A percentile compares a stretch with the other conserved stretches of the same genome.
Conservation (phyloP, 106 monocot species). For the Dendrobium chrysotoxum region DNA sequence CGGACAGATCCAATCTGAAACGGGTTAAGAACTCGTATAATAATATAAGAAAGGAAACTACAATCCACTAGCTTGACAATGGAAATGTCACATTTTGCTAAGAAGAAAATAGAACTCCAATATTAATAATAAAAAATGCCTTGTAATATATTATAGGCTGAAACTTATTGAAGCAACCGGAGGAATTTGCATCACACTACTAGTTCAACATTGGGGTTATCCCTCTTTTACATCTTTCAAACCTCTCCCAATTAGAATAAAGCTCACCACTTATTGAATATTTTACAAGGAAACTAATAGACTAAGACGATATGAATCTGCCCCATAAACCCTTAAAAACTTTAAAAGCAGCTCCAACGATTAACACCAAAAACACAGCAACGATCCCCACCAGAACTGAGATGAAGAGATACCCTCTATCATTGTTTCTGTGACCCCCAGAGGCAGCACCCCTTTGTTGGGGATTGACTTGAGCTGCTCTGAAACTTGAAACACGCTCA, state of each 20-base stretch:
- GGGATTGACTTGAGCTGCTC: slow-evolving; percentile 15
- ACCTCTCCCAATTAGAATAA: background rate
- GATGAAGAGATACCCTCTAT: slow-evolving; percentile 57
- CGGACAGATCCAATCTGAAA: no score
- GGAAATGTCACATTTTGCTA: no score
- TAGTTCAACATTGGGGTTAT: background rate
- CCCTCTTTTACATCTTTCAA: background rate
- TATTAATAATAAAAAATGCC: background rate
- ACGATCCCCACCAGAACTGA: slow-evolving; percentile 59
- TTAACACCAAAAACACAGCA: slow-evolving; percentile 64
- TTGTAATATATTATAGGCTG: background rate
- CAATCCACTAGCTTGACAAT: no score
- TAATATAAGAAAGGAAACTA: no score
- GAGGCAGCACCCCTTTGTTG: background rate
- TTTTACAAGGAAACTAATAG: background rate
- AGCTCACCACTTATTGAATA: background rate
- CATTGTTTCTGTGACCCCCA: slow-evolving; percentile 3
- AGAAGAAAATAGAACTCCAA: background rate
- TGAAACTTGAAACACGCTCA: slow-evolving; percentile 76
- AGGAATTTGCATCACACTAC: background rate
- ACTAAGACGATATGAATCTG: slow-evolving; percentile 10
- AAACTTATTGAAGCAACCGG: background rate
- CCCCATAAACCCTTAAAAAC: slow-evolving; percentile 48
- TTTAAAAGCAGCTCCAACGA: slow-evolving; percentile 36
- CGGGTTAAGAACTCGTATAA: no score